Conservation (phyloP, 176 grass and related monocot species). For the Carex parvula region DNA sequence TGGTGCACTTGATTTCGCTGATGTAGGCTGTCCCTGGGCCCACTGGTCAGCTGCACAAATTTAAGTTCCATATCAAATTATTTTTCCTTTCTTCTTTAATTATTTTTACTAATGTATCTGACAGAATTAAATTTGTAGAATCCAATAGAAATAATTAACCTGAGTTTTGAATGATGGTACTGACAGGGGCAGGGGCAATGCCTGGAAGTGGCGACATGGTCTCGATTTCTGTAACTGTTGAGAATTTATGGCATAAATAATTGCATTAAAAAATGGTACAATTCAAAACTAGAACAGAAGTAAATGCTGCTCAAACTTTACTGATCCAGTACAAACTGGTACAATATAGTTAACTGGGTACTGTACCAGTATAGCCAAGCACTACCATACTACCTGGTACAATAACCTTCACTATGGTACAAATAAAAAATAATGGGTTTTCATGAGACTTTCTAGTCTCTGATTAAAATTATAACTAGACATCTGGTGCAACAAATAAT, state of each 20-base stretch:
- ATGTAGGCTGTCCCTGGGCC: neutral
- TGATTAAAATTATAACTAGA: neutral
- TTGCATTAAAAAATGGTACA: neutral
- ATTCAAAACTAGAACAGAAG: neutral
- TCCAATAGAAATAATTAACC: neutral
- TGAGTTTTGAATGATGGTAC: neutral
- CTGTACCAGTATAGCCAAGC: neutral
- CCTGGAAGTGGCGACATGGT: neutral
- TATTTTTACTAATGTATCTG: neutral
- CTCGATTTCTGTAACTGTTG: slow-evolving; percentile 11
- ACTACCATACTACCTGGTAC: neutral
- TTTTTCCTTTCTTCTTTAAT: neutral
- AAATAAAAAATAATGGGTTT: neutral
- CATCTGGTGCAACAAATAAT: neutral
- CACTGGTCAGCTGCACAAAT: neutral
- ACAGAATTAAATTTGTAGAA: neutral
- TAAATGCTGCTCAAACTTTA: neutral
- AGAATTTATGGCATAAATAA: neutral
- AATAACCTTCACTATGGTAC: neutral
- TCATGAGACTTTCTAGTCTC: neutral
- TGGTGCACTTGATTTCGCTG: neutral
- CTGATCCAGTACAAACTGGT: neutral
- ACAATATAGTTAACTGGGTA: neutral
- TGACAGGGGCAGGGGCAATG: neutral
- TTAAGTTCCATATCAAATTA: neutral